Evolutionary conservation across 257 asterid genomes (phyloP), one percentile per base, ranked within the genome.

Genomic region (Cinchona pubescens): DNA sequence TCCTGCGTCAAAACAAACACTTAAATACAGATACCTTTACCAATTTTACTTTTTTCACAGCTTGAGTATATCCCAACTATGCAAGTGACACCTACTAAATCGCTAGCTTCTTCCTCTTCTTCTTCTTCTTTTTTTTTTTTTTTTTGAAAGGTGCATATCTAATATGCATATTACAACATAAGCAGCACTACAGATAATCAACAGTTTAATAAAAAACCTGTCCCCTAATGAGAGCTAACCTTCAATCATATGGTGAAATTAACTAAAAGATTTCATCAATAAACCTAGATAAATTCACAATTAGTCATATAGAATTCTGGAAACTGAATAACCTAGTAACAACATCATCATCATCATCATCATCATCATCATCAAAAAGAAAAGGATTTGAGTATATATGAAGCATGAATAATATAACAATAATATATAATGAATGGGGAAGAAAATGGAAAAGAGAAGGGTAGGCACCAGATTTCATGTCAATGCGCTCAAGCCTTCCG

Each of bases 1-100:
- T 84, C 97, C 98, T 91, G 96, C 94, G 90, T 86, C 90, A 91
- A 92, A 91, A 87, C 86, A 92, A 89, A 89, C 82, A 75, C 90
- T 89, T 90, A 86, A 89, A 85, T 69, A 82, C 64, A 79, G 81
- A 84, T 81, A 72, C 78, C 88, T 78, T 74, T 79, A 64, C 71
- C 43, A 15, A 73, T 30, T 69, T n/a, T n/a, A n/a, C n/a, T n/a
- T n/a, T n/a, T n/a, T n/a, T n/a, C n/a, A n/a, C n/a, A n/a, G n/a
- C n/a, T n/a, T n/a, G n/a, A n/a, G n/a, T n/a, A n/a, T n/a, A n/a
- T n/a, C n/a, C n/a, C n/a, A n/a, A n/a, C 67, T 53, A 59, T 4
- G 19, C 61, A 32, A 37, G 19, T 55, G 23, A n/a, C 14, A 19
- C 25, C 4, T 14, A 30, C 38, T 29, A 23, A 13, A 72, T 7